Conservation (phyloP, 2,329 filamentous ascomycete genomes). For the Fusarium marasasianum region DNA sequence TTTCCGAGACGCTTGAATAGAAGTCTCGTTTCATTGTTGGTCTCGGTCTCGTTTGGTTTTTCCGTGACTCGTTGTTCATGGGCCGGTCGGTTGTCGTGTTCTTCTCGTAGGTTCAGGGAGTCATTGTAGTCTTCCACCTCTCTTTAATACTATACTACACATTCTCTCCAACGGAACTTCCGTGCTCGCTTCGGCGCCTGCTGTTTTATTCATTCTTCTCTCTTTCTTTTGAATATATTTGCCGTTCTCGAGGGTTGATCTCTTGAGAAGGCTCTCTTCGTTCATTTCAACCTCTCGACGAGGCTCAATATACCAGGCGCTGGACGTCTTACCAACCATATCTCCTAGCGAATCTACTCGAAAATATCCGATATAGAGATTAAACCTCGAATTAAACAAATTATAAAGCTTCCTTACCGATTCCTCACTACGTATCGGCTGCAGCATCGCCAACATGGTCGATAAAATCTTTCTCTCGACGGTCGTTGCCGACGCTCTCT, state of each 20-base stretch:
- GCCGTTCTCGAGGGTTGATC: constrained; percentile 22
- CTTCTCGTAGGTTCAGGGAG: constrained; percentile 1
- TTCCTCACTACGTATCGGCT: neutral
- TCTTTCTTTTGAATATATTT: constrained; percentile 19
- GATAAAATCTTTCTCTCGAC: constrained; percentile 65
- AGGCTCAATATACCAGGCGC: constrained; percentile 36
- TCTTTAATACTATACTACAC: constrained; percentile 25
- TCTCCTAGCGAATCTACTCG: neutral
- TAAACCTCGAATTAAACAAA: neutral
- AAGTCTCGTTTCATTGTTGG: constrained; percentile 37
- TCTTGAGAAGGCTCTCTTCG: constrained; percentile 17
- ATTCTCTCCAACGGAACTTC: constrained; percentile 18
- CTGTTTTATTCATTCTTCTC: constrained; percentile 6
- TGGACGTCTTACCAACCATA: constrained; percentile 37
- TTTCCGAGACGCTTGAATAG: constrained; percentile 39
- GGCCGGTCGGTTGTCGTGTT: constrained; percentile 1
- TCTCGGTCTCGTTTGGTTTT: constrained; percentile 31
- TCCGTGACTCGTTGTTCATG: constrained; percentile 4
- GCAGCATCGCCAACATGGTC: constrained; percentile 53
- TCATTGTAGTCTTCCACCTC: constrained; percentile 2
- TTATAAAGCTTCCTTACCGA: neutral
- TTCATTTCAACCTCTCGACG: constrained; percentile 38
- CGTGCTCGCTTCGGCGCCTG: constrained; percentile 28
- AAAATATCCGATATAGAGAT: neutral
- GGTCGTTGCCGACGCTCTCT: constrained; percentile 59